A percentile compares a stretch with the other conserved stretches of the same genome.
Conservation (phyloP, 164 flowering plant species). For the Kingdonia uniflora region DNA sequence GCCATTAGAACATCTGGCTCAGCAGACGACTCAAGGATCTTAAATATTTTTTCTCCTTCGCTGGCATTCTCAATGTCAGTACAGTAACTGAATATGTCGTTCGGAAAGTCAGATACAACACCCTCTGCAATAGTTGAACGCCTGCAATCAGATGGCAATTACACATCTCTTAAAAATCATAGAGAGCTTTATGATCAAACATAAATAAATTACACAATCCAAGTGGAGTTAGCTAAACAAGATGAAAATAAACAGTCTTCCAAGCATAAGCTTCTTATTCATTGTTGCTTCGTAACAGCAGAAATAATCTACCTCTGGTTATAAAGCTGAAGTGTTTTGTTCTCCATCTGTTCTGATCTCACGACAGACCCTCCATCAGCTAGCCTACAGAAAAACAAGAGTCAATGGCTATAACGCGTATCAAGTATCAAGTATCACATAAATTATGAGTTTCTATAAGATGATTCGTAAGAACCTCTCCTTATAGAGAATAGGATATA, state of each 20-base stretch:
- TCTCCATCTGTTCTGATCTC: conserved; percentile 78
- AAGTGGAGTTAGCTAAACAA: too few relatives aligned
- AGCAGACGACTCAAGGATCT: conserved; percentile 67
- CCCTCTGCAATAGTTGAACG: conserved; percentile 61
- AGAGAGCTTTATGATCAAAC: too few relatives aligned
- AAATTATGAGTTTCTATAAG: too few relatives aligned
- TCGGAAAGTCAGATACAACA: conserved; percentile 46
- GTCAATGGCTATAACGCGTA: too few relatives aligned
- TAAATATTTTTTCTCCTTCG: conserved; percentile 70
- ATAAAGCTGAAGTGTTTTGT: conserved; percentile 37
- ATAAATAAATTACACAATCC: too few relatives aligned
- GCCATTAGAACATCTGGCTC: conserved; percentile 95
- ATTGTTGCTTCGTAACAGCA: too few relatives aligned
- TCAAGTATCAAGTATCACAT: too few relatives aligned
- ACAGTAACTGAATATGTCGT: conserved; percentile 17
- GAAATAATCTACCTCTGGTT: conserved; percentile 49
- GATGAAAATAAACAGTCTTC: too few relatives aligned
- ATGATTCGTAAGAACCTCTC: conserved; percentile 45
- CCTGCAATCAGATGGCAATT: conserved; percentile 30
- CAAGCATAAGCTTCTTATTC: too few relatives aligned
- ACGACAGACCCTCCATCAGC: conserved; percentile 49
- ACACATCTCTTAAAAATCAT: neutral
- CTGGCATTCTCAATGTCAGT: conserved; percentile 40
- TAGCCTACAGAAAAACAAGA: conserved; percentile 30
- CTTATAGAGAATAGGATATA: conserved; percentile 81